These are phyloP conservation scores for Lachancea fermentati DNA, from an alignment of 805 yeast species.

Conservation along the genomic window DNA sequence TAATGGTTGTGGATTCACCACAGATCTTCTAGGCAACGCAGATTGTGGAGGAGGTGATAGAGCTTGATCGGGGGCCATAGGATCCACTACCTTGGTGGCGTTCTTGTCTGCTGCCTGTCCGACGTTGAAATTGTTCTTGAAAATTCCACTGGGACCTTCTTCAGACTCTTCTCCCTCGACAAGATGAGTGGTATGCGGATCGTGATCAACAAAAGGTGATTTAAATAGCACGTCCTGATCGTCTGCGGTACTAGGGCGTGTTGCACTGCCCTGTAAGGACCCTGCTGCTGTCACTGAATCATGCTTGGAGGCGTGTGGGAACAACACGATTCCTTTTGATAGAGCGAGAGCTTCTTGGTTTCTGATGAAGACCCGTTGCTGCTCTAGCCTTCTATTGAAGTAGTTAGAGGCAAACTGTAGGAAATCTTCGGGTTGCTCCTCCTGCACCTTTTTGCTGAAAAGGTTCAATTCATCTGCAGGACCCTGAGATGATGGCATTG, in stretches of 20 bases:
- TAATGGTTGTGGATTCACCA: conserved; percentile 27
- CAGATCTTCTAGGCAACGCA: conserved; percentile 10
- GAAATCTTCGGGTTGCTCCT: conserved; percentile 58
- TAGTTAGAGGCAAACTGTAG: conserved; percentile 73
- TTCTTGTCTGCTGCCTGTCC: conserved; percentile 18
- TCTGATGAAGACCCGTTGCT: conserved; percentile 51
- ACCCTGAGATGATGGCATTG: conserved; percentile 18
- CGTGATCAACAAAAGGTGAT: conserved; percentile 58
- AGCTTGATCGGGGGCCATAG: conserved; percentile 21
- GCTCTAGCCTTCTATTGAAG: conserved; percentile 56
- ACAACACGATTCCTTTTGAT: conserved; percentile 46
- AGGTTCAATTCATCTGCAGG: conserved; percentile 48
- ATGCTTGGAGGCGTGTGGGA: conserved; percentile 36
- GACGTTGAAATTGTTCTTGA: conserved; percentile 29
- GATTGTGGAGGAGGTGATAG: conserved; percentile 18
- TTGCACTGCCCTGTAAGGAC: conserved; percentile 29
- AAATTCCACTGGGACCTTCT: conserved; percentile 14
- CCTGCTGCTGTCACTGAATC: conserved; percentile 28
- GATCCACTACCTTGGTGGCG: conserved; percentile 17
- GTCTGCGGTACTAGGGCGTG: neutral
- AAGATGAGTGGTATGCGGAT: conserved; percentile 48
- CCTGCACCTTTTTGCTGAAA: conserved; percentile 52
- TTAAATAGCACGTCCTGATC: conserved; percentile 38
- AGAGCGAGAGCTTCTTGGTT: conserved; percentile 41
- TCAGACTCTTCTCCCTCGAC: conserved; percentile 14